Base-by-base conservation (phyloP, 495 filamentous ascomycete genomes). In the Aspergillus egyptiacus region DNA sequence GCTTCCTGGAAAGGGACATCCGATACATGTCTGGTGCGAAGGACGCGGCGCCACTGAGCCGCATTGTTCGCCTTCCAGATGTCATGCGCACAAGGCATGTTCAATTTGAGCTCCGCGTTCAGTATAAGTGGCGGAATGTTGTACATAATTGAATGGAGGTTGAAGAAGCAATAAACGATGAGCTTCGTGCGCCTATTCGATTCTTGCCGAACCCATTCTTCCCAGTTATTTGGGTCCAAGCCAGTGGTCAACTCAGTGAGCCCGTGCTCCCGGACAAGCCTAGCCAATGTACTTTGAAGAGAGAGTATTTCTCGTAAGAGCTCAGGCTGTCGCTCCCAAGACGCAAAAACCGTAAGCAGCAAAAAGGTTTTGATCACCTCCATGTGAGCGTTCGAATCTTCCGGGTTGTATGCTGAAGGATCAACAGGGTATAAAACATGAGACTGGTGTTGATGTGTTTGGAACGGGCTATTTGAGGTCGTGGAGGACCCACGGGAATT, bases 121-220 rank as follows among this genome's bases (percentile, higher is more conserved):
- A 77, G 48, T 33, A 79, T 71, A 24, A 78, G 53, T 1, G 76
- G 76, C 38, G 76, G 75, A 15, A 74, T 73, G 51, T 76, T 77
- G 54, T 75, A 78, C 63, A 76, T 72, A 40, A 78, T 75, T 17
- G 68, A 72, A 46, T 78, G 75, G 8, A 78, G 64, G 47, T 78
- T 78, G 53, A 73, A 78, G 55, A 78, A 73, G 55, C 73, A 74
- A 47, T 76, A 80, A 8, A 74, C 76, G 37, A 75, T 72, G 24
- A 76, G 54, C 44, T 76, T 75, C 11, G 75, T 78, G 40, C 76
- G 67, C 39, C 70, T 60, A 47, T 70, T 73, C 7, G 70, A 72
- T 59, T 80, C 75, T 55, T 60, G 53, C 11, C 68, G 61, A 18
- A 73, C 57, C 74, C 74, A 80, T 32, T 73, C 67, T 56, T 69